Base-by-base conservation (phyloP, 306 rosid genomes). In the Sicyos baderoa region DNA sequence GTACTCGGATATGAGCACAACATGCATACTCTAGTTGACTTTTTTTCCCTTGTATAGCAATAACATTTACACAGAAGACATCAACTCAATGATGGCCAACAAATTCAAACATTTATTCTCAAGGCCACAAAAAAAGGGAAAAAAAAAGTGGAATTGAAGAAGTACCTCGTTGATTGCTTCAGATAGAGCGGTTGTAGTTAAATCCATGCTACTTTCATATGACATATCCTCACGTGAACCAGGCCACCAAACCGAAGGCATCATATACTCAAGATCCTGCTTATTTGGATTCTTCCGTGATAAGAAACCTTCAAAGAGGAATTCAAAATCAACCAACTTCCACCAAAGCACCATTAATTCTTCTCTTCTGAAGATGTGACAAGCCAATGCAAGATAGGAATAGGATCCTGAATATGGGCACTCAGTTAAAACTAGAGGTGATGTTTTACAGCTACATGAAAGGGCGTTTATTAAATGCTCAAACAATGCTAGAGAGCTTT, bases 221-320 rank as follows among this genome's bases (percentile, higher is more conserved):
- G 88, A 82, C 37, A 81, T 77, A 54, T 93, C 97, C 82, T 93
- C 99, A 70, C 77, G 83, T 58, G 96, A 88, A 79, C 99, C 90
- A 70, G 96, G 89, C 97, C 97, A 93, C 96, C 96, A 90, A 76
- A 93, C 97, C 64, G 90, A 86, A 57, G 99, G 97, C 79, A 93
- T 86, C 90, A 93, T 62, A 70, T 79, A 82, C 78, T 93, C 99
- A 72, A 93, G 97, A 77, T 93, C 99, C 75, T 88, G 85, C 77
- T 86, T 93, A 82, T 88, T 93, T 68, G 94, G 96, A 75, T 77
- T 72, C 85, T 93, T 93, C 73, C 68, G 94, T 37, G 97, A 90
- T 60, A 93, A 83, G 79, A 90, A 93, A 21, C 97, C 97, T 85
- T 93, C 96, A 72, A 88, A 93, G 75, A 86, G 80, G 51, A 85